Conservation (phyloP, 2,329 filamentous ascomycete genomes). For the Cordyceps cicadae region DNA sequence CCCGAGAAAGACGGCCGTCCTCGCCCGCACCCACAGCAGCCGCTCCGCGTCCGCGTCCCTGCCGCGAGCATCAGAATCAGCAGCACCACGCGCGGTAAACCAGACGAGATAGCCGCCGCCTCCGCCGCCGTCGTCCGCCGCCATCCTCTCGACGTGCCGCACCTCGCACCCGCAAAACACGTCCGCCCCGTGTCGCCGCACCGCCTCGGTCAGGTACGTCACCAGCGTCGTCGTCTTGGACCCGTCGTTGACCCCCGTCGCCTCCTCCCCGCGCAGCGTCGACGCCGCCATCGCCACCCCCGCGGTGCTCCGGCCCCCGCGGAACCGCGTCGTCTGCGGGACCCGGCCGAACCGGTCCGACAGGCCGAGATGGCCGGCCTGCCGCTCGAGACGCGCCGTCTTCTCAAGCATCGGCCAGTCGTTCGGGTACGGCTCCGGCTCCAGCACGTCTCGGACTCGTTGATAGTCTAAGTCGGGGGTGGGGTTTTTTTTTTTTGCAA, state of each 20-base stretch:
- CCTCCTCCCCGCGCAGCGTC: constrained; percentile 52
- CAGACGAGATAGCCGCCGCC: constrained; percentile 53
- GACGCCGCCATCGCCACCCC: constrained; percentile 57
- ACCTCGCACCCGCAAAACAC: constrained; percentile 65
- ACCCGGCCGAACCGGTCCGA: constrained; percentile 46
- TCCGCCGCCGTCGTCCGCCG: constrained; percentile 27
- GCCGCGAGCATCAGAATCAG: constrained; percentile 14
- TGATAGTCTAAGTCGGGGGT: constrained; percentile 44
- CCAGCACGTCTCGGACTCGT: constrained; percentile 45
- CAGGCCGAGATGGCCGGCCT: constrained; percentile 45
- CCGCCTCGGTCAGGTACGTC: constrained; percentile 60
- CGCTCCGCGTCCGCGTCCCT: constrained; percentile 45
- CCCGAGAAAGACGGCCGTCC: constrained; percentile 57
- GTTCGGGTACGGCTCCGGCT: constrained; percentile 50
- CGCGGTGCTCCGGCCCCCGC: constrained; percentile 50
- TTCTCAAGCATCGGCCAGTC: constrained; percentile 52
- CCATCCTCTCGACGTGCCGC: constrained; percentile 49
- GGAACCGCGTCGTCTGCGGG: constrained; percentile 56
- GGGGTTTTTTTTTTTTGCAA: too few species aligned
- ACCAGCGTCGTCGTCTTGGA: constrained; percentile 59
- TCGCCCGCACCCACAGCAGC: constrained; percentile 60
- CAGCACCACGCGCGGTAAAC: constrained; percentile 52
- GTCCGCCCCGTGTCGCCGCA: constrained; percentile 65
- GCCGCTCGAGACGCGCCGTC: constrained; percentile 46
- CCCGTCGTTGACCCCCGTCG: constrained; percentile 58